phyloP scores from a whole-genome alignment of 148 eudicot genomes.

The Cornus florida region DNA sequence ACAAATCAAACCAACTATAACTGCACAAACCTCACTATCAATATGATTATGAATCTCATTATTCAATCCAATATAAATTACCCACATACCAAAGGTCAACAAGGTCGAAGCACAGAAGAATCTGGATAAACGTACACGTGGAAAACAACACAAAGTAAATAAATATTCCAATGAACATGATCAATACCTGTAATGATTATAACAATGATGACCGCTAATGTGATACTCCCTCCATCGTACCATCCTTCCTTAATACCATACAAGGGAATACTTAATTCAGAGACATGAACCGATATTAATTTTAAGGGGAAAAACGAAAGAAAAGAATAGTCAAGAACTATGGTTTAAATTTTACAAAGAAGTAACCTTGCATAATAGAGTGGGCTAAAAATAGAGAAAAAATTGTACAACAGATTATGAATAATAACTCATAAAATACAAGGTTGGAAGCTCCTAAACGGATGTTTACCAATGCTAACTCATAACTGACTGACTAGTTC shows the following conservation, averaged over 20 bases:
- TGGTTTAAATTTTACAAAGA: too few species aligned
- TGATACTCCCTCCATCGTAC: constrained; percentile 99
- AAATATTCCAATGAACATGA: neutral
- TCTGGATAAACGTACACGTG: neutral
- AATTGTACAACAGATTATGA: neutral
- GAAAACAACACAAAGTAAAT: neutral
- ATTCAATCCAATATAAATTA: neutral
- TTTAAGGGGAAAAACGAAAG: neutral
- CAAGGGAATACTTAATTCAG: constrained; percentile 4
- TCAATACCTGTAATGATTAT: constrained; percentile 80
- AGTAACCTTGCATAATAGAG: neutral
- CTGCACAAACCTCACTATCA: neutral
- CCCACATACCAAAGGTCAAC: neutral
- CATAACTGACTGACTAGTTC: too few species aligned
- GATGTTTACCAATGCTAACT: too few species aligned
- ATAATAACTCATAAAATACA: neutral
- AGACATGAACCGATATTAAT: neutral
- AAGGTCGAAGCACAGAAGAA: neutral
- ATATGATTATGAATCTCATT: neutral
- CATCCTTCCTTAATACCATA: constrained; percentile 95
- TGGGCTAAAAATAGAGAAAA: neutral
- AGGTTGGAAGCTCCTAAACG: too few species aligned
- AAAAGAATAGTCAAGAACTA: too few species aligned
- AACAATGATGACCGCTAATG: constrained; percentile 85
- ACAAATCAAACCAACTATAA: neutral